Percentiles rank a stretch among this genome's conserved stretches.
These are phyloP conservation scores for Alternaria viburni DNA, from an alignment of 2,329 filamentous ascomycete genomes.

Conservation along the genomic window DNA sequence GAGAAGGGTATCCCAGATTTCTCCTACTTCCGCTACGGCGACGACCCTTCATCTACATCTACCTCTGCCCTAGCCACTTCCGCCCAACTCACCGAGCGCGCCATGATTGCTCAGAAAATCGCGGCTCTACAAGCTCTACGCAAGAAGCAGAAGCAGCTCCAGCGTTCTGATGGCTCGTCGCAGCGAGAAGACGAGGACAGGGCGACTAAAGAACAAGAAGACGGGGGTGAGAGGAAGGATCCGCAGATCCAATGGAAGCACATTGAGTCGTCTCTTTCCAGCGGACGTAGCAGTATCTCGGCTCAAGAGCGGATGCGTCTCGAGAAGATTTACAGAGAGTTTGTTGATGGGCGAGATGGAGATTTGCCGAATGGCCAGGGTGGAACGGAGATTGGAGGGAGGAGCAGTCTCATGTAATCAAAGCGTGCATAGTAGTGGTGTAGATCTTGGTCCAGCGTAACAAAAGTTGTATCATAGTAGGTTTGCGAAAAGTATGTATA, in stretches of 20 bases:
- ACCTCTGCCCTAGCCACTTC: constrained; percentile 50
- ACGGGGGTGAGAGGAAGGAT: constrained; percentile 61
- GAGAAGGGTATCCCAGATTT: constrained; percentile 43
- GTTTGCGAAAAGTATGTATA: background rate
- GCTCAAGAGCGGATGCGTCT: constrained; percentile 76
- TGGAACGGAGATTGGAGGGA: constrained; percentile 87
- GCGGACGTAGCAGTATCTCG: constrained; percentile 83
- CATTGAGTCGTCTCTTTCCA: constrained; percentile 75
- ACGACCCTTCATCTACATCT: constrained; percentile 50
- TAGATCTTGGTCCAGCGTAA: background rate
- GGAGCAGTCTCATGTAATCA: constrained; percentile 88
- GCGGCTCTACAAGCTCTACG: constrained; percentile 76
- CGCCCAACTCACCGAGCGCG: constrained; percentile 73
- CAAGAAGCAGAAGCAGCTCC: constrained; percentile 64
- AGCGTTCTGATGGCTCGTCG: constrained; percentile 19
- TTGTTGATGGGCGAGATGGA: constrained; percentile 88
- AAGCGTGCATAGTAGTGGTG: background rate
- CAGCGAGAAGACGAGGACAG: constrained; percentile 24
- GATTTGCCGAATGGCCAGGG: constrained; percentile 95
- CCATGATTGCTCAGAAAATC: constrained; percentile 80
- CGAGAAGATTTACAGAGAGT: constrained; percentile 85
- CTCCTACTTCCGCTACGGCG: constrained; percentile 80
- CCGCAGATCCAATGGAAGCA: constrained; percentile 87
- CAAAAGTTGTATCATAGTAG: background rate
- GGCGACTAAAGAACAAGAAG: constrained; percentile 21